phyloP scores from a whole-genome alignment of 2,329 filamentous ascomycete genomes.

The Ophiostoma montium region DNA sequence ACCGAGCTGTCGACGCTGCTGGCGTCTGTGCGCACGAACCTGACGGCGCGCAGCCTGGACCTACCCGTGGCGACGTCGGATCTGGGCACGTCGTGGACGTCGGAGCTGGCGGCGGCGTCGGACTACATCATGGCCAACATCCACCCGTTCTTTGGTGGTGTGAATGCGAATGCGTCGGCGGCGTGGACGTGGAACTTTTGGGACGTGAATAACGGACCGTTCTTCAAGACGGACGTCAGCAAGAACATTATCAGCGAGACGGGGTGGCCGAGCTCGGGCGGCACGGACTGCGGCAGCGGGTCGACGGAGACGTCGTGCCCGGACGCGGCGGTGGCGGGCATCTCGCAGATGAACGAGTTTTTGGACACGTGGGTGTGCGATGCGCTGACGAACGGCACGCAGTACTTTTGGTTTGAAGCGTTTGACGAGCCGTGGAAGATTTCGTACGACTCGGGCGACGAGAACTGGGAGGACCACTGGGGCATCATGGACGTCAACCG shows the following conservation, averaged over 20 bases:
- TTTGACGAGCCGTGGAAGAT: conserved; percentile 97
- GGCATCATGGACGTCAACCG: conserved; percentile 76
- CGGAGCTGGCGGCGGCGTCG: conserved; percentile 50
- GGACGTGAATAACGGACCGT: conserved; percentile 49
- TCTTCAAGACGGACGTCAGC: conserved; percentile 46
- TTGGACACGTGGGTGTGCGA: conserved; percentile 76
- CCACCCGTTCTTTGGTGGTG: conserved; percentile 87
- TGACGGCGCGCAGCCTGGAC: conserved; percentile 50
- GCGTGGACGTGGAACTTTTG: conserved; percentile 78
- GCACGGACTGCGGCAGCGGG: conserved; percentile 56
- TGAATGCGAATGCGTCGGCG: conserved; percentile 52
- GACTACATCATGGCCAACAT: conserved; percentile 95
- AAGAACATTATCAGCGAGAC: conserved; percentile 81
- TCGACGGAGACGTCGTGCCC: conserved; percentile 36
- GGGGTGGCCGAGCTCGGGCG: conserved; percentile 77
- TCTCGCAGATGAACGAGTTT: conserved; percentile 72
- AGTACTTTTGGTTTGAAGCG: conserved; percentile 96
- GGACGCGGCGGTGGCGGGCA: conserved; percentile 59
- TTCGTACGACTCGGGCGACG: conserved; percentile 47
- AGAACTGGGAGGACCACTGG: conserved; percentile 94
- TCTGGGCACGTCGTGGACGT: conserved; percentile 75
- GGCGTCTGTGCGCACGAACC: conserved; percentile 52
- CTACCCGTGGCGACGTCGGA: conserved; percentile 79
- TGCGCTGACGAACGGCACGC: conserved; percentile 64
- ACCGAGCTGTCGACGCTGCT: conserved; percentile 51